phyloP scores from a whole-genome alignment of 2,329 filamentous ascomycete genomes.

The Dothiorella sarmentorum region DNA sequence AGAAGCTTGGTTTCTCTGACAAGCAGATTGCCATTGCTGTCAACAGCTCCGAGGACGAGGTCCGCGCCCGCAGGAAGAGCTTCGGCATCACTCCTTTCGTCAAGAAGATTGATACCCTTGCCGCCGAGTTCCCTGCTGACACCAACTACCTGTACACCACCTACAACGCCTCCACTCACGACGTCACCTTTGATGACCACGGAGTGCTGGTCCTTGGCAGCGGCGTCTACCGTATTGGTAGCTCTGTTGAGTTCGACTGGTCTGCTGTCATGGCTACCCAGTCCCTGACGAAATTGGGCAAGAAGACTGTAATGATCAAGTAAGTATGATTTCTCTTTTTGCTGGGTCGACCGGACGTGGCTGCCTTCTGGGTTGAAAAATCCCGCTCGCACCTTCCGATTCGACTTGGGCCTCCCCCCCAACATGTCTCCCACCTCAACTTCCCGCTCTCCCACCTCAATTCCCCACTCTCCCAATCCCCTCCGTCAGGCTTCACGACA shows the following conservation, averaged over 20 bases:
- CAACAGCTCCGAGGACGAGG: slow-evolving; percentile 81
- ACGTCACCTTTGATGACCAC: slow-evolving; percentile 90
- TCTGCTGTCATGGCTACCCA: slow-evolving; percentile 89
- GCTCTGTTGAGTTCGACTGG: slow-evolving; percentile 98
- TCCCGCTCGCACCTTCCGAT: neutral
- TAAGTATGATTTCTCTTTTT: slow-evolving; percentile 32
- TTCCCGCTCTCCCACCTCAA: slow-evolving; percentile 4
- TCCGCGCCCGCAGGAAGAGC: slow-evolving; percentile 76
- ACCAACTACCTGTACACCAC: slow-evolving; percentile 98
- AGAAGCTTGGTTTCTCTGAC: slow-evolving; percentile 97
- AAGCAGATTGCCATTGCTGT: slow-evolving; percentile 88
- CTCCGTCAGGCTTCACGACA: neutral
- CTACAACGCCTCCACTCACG: slow-evolving; percentile 92
- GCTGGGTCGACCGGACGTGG: neutral
- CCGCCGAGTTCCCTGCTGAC: slow-evolving; percentile 90
- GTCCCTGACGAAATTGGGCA: slow-evolving; percentile 77
- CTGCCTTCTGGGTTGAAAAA: neutral
- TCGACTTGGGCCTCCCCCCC: neutral
- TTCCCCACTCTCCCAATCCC: neutral
- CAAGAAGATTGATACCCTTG: slow-evolving; percentile 97
- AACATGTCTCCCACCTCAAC: neutral
- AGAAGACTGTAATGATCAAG: slow-evolving; percentile 99
- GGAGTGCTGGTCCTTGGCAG: slow-evolving; percentile 85
- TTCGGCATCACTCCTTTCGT: slow-evolving; percentile 94
- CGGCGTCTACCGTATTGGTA: slow-evolving; percentile 96